A percentile compares a stretch with the other conserved stretches of the same genome.
phyloP scores from a whole-genome alignment of 78 protist species.

The Chrysochromulina parva region DNA sequence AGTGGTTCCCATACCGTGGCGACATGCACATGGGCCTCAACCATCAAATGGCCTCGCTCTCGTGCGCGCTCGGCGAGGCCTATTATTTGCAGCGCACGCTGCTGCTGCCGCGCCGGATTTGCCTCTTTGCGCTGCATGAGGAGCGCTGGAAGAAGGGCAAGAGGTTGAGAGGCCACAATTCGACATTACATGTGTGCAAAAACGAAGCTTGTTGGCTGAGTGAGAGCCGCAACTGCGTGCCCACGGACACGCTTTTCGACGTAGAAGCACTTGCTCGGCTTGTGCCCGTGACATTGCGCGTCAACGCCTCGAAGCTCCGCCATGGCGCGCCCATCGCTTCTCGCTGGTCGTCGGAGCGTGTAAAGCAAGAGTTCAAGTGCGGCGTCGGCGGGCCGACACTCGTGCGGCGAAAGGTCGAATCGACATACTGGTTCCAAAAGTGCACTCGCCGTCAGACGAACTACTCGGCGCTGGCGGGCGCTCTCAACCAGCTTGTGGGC shows the following conservation, averaged over 20 bases:
- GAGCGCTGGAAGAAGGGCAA: background rate
- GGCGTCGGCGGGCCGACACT: background rate
- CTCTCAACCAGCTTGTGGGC: background rate
- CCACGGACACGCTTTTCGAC: background rate
- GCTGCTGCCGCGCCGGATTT: background rate
- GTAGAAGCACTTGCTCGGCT: background rate
- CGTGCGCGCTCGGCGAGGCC: background rate
- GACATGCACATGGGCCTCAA: constrained; percentile 8
- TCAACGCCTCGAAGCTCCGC: no score
- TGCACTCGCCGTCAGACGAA: background rate
- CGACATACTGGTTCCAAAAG: background rate
- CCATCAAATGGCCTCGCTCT: constrained; percentile 9
- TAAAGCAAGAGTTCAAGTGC: background rate
- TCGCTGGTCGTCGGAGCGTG: background rate
- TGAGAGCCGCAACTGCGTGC: background rate
- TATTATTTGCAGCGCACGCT: background rate
- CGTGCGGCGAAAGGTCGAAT: background rate
- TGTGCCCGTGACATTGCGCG: background rate
- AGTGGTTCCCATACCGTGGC: background rate
- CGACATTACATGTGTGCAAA: no score
- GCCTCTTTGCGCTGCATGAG: background rate
- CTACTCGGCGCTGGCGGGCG: background rate
- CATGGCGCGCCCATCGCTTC: no score
- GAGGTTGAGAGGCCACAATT: no score
- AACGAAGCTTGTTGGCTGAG: no score